These are phyloP conservation scores for Ogataea paraovalis DNA, from an alignment of 805 yeast genomes.

Conservation along the genomic window DNA sequence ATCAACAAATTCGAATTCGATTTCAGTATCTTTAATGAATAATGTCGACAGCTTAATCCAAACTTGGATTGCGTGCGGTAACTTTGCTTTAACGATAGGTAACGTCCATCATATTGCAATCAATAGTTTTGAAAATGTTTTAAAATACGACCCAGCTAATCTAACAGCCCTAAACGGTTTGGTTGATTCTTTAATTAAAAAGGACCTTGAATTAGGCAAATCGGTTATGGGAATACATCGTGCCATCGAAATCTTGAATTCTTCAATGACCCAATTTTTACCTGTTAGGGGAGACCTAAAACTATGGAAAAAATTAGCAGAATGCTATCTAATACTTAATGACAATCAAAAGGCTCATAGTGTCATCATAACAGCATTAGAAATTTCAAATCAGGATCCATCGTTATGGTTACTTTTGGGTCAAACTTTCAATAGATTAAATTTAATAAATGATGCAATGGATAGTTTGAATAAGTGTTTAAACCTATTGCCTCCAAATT, in stretches of 20 bases:
- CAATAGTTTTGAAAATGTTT: constrained; percentile 39
- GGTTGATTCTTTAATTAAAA: constrained; percentile 36
- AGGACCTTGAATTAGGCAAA: constrained; percentile 36
- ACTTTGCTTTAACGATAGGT: constrained; percentile 42
- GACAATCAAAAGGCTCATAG: constrained; percentile 50
- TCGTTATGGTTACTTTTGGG: constrained; percentile 46
- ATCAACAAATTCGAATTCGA: neutral
- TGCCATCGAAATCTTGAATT: constrained; percentile 38
- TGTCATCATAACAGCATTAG: constrained; percentile 18
- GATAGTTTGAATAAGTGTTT: constrained; percentile 44
- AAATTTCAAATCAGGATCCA: constrained; percentile 31
- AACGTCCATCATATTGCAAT: constrained; percentile 36
- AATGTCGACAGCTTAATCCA: constrained; percentile 6
- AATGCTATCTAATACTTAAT: constrained; percentile 44
- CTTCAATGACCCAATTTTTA: constrained; percentile 36
- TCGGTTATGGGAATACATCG: constrained; percentile 35
- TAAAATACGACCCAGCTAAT: constrained; percentile 39
- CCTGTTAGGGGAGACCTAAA: constrained; percentile 35
- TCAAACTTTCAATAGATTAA: constrained; percentile 42
- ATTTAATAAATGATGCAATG: constrained; percentile 43
- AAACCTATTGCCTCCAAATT: constrained; percentile 36
- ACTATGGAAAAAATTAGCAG: constrained; percentile 48
- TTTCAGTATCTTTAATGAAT: neutral
- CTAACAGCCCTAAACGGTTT: constrained; percentile 40
- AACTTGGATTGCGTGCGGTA: constrained; percentile 46